Percentiles rank a stretch among this genome's conserved stretches.
phyloP scores from a whole-genome alignment of 331 rosid species.

The Quercus lobata region DNA sequence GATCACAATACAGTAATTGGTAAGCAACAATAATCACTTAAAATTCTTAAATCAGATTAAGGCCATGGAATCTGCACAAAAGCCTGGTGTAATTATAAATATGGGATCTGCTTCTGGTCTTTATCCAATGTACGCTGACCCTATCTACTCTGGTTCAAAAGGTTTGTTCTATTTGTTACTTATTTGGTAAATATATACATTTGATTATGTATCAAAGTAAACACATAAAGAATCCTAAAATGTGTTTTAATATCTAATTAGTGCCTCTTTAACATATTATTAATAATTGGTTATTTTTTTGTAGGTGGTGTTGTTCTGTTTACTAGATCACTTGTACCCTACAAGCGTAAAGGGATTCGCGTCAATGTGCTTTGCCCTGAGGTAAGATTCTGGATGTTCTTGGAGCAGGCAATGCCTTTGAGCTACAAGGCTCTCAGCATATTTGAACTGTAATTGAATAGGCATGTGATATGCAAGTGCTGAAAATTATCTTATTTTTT shows the following conservation, averaged over 20 bases:
- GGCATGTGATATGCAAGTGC: not conserved
- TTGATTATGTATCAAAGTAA: not conserved
- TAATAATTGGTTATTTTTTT: constrained; percentile 1
- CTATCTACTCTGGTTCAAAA: constrained; percentile 80
- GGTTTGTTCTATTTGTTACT: constrained; percentile 43
- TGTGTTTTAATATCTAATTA: not conserved
- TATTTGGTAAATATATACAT: not conserved
- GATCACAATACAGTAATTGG: not conserved
- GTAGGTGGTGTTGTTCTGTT: constrained; percentile 89
- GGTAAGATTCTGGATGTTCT: constrained; percentile 40
- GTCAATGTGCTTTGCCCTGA: constrained; percentile 94
- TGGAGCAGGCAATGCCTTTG: not conserved
- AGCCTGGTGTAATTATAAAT: constrained; percentile 87
- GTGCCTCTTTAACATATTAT: constrained; percentile 7
- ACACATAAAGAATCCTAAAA: not conserved
- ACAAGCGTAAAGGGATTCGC: constrained; percentile 76
- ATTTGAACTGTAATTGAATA: not conserved
- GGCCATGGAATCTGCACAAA: constrained; percentile 59
- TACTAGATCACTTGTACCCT: constrained; percentile 68
- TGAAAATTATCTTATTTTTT: too few species aligned
- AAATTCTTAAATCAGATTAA: constrained; percentile 52
- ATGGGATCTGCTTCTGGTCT: constrained; percentile 91
- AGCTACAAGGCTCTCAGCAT: too few species aligned
- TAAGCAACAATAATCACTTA: constrained; percentile 7
- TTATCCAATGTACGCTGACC: constrained; percentile 60